These are phyloP conservation scores for Amanita exitialis DNA, from an alignment of 768 basidiomycete species.

Conservation along the genomic window DNA sequence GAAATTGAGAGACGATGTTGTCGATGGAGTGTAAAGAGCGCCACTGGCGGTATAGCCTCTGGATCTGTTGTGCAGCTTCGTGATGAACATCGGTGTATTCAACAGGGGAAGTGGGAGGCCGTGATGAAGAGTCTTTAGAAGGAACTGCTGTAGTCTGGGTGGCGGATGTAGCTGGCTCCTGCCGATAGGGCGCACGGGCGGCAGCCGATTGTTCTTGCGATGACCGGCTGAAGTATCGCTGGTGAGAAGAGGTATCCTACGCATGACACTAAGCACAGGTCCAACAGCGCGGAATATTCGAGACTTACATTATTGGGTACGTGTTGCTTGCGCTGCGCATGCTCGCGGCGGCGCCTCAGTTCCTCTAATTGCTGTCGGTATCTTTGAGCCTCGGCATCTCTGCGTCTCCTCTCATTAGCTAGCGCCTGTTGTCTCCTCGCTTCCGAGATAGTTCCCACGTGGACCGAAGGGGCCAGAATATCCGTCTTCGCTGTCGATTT, in stretches of 20 bases:
- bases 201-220: not conserved
- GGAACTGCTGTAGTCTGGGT: not conserved
- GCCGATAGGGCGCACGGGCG: not conserved
- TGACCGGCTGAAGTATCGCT: not conserved
- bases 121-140: constrained; percentile 6
- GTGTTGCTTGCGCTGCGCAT: not conserved
- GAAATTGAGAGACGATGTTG: constrained; percentile 31
- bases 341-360: constrained; percentile 3
- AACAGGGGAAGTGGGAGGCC: constrained; percentile 6
- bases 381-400: constrained; percentile 11
- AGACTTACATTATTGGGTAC: not conserved
- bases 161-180: not conserved
- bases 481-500: no score
- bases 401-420: constrained; percentile 16
- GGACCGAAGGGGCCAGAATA: constrained; percentile 17
- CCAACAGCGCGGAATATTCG: not conserved
- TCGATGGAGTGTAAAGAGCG: constrained; percentile 30
- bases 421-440: constrained; percentile 19
- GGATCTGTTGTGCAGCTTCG: constrained; percentile 37
- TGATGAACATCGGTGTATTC: constrained; percentile 21
- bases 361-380: constrained; percentile 10
- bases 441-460: constrained; percentile 23
- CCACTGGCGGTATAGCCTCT: constrained; percentile 33
- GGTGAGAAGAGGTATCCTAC: constrained; percentile 4
- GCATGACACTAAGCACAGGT: constrained; percentile 5